Percentiles rank a stretch among this genome's conserved stretches.
Evolutionary conservation across 345 rosid species (phyloP).

Genomic region (Salix caprea): DNA sequence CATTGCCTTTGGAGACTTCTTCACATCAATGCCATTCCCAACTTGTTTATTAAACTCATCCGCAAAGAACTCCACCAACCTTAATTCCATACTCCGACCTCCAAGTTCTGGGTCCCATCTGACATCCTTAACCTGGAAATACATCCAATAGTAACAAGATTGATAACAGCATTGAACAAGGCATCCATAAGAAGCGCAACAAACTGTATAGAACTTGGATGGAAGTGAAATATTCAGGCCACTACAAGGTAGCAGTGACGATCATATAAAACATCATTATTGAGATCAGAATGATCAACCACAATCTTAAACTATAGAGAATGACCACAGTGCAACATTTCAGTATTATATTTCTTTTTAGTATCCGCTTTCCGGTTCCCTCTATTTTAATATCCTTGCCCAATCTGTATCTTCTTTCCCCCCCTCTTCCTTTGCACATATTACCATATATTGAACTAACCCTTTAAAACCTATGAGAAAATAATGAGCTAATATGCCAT

Average conservation of each 20-base stretch:
- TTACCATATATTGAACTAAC: background rate
- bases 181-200: background rate
- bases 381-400: background rate
- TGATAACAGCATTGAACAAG: background rate
- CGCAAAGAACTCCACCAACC: conserved; percentile 82
- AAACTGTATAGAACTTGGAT: background rate
- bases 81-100: conserved; percentile 83
- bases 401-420: background rate
- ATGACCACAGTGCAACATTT: background rate
- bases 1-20: conserved; percentile 90
- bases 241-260: background rate
- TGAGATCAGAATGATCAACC: background rate
- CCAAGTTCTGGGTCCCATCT: conserved; percentile 96
- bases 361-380: background rate
- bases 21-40: conserved; percentile 87
- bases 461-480: background rate
- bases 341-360: background rate
- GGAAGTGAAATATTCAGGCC: background rate
- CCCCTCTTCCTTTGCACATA: background rate
- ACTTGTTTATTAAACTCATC: conserved; percentile 92
- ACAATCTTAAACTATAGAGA: background rate
- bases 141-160: conserved; percentile 11
- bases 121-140: conserved; percentile 85
- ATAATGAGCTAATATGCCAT: background rate
- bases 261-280: background rate